phyloP scores from a whole-genome alignment of 1,284 basidiomycete genomes.

The Trametes sp. region DNA sequence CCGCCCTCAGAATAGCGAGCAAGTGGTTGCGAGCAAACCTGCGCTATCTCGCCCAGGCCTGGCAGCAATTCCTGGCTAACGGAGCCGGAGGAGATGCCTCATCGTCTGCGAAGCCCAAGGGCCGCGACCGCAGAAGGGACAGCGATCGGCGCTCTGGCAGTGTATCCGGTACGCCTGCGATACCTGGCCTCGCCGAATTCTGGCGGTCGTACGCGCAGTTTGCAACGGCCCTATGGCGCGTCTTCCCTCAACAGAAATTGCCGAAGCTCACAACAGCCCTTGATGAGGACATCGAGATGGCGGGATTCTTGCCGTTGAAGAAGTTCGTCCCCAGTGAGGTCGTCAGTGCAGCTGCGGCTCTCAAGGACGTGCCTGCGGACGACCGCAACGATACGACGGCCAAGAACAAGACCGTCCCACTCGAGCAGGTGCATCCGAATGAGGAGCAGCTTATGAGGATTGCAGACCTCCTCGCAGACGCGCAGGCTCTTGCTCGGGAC shows the following conservation, averaged over 20 bases:
- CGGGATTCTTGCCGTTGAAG: constrained; percentile 86
- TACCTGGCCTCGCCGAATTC: constrained; percentile 57
- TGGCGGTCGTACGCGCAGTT: constrained; percentile 82
- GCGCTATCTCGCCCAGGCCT: constrained; percentile 67
- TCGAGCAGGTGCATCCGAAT: constrained; percentile 86
- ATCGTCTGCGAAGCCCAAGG: constrained; percentile 29
- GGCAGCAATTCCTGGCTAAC: constrained; percentile 20
- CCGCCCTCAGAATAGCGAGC: constrained; percentile 85
- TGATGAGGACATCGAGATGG: constrained; percentile 92
- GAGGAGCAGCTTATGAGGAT: constrained; percentile 96
- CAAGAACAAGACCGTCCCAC: constrained; percentile 25
- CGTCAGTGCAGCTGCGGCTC: constrained; percentile 38
- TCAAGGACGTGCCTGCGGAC: constrained; percentile 24
- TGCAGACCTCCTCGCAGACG: constrained; percentile 84
- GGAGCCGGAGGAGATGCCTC: constrained; percentile 28
- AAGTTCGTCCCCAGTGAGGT: constrained; percentile 53
- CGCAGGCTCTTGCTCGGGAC: constrained; percentile 63
- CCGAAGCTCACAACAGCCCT: constrained; percentile 72
- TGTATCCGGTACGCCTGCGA: constrained; percentile 15
- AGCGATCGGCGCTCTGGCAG: constrained; percentile 22
- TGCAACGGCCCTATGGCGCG: constrained; percentile 63
- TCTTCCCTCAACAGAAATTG: constrained; percentile 77
- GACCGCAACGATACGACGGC: constrained; percentile 13
- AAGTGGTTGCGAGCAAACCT: constrained; percentile 91
- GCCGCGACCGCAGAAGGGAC: constrained; percentile 25